Base-by-base conservation (phyloP, 2,329 filamentous ascomycete genomes). In the Penicillium sp. region DNA sequence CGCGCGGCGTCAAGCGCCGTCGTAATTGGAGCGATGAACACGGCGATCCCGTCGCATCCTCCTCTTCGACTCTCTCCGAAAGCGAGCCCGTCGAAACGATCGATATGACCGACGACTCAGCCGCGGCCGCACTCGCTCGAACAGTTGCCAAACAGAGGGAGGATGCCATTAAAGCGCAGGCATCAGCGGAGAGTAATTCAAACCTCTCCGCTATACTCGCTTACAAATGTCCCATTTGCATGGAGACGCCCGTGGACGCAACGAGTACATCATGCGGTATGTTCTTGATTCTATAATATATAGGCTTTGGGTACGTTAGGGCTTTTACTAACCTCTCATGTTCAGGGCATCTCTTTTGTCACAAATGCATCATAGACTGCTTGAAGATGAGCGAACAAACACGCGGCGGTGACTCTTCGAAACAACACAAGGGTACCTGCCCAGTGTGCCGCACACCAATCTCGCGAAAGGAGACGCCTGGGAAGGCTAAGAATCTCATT, bases 291-390 rank as follows among this genome's bases (percentile, higher is more conserved):
- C 2, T 23, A 13, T 19, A 31, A 2, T 9, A 19, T 11, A 23
- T 15, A 15, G 5, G 25, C 8, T 40, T 16, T 4, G 1, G 1
- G 15, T 4, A 16, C 21, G 6, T 13, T 3, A 23, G n/a, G 21
- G 13, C 19, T 58, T 27, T 46, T 41, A 56, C 55, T 63, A 19
- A 65, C 43, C 66, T 21, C 2, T 36, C 11, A 15, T 19, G 10
- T 29, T 10, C 55, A 85, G 83, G 84, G 0, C 85, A 87, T 66
- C 75, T 87, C 25, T 87, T 87, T 70, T 87, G 85, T 68, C 84
- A 87, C 64, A 81, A 81, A 36, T 87, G 85, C 63, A 80, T 87
- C 41, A 79, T 82, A 50, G 82, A 85, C 66, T 81, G 83, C n/a
- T 72, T 87, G 19, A 81, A 81, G 39, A 79, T 80, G 43, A 82